Conservation (phyloP, 495 filamentous ascomycete genomes). For the Hypoxylon rickii region DNA sequence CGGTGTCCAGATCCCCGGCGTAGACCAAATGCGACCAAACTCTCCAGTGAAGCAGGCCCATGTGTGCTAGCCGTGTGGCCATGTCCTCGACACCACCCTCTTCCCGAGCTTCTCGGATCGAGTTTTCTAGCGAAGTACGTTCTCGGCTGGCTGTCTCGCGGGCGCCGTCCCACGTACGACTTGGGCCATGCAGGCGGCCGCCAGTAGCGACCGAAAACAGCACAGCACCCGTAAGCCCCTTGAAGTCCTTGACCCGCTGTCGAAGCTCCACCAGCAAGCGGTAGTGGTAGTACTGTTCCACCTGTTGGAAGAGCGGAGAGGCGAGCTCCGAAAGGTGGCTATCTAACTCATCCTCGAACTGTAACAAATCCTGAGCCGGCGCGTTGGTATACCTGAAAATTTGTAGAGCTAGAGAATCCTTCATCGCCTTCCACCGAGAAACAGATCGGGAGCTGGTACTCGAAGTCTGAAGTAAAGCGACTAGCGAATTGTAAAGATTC, state of each 20-base stretch:
- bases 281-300: conserved; percentile 47
- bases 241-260: conserved; percentile 54
- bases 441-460: conserved; percentile 37
- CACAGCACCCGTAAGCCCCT: conserved; percentile 51
- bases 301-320: conserved; percentile 43
- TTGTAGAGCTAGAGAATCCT: conserved; percentile 52
- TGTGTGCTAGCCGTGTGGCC: conserved; percentile 74
- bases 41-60: conserved; percentile 82
- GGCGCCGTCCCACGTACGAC: conserved; percentile 30
- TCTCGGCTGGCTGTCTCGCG: conserved; percentile 35
- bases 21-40: conserved; percentile 81
- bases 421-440: conserved; percentile 48
- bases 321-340: conserved; percentile 40
- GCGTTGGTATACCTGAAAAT: conserved; percentile 57
- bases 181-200: conserved; percentile 40
- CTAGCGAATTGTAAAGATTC: conserved; percentile 49
- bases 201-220: conserved; percentile 58
- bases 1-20: conserved; percentile 40
- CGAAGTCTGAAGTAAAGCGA: conserved; percentile 51
- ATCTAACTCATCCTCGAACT: conserved; percentile 51
- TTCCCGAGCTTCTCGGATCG: conserved; percentile 46
- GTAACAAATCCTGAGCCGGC: conserved; percentile 46
- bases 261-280: conserved; percentile 48
- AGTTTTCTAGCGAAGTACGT: conserved; percentile 27
- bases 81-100: conserved; percentile 66